A percentile compares a stretch with the other conserved stretches of the same genome.
These are phyloP conservation scores for Colletotrichum spaethianum DNA, from an alignment of 2,329 filamentous ascomycete species.

Conservation along the genomic window DNA sequence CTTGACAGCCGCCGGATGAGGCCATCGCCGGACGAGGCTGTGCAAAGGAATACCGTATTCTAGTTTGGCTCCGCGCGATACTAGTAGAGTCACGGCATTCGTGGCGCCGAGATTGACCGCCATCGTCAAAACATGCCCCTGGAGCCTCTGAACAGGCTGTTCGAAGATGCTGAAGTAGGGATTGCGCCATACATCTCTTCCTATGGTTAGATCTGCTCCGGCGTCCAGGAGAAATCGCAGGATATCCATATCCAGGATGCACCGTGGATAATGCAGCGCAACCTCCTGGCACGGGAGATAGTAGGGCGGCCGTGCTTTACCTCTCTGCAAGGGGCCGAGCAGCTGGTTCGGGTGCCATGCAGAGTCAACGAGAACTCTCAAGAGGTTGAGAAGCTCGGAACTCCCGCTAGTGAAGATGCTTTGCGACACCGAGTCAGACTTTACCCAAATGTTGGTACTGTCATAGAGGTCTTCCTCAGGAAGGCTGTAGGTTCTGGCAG, in stretches of 20 bases:
- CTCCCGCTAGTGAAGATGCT: constrained; percentile 26
- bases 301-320: background rate
- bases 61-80: constrained; percentile 20
- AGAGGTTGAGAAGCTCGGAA: constrained; percentile 12
- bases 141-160: constrained; percentile 13
- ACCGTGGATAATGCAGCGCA: constrained; percentile 23
- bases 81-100: constrained; percentile 11
- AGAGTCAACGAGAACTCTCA: constrained; percentile 12
- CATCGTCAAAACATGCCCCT: constrained; percentile 16
- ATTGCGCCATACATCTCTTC: background rate
- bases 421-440: background rate
- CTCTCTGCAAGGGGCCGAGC: constrained; percentile 14
- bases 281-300: constrained; percentile 11
- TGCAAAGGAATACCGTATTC: constrained; percentile 10
- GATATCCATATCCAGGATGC: constrained; percentile 11
- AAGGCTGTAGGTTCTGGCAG: constrained; percentile 16
- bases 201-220: constrained; percentile 22
- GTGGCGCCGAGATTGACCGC: constrained; percentile 17
- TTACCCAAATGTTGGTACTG: no score
- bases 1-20: background rate
- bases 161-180: background rate
- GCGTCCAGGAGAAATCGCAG: constrained; percentile 22
- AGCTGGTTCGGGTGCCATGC: constrained; percentile 25
- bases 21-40: constrained; percentile 3
- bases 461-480: background rate